Conservation (phyloP, 2,329 filamentous ascomycete genomes). For the Capronia epimyces region DNA sequence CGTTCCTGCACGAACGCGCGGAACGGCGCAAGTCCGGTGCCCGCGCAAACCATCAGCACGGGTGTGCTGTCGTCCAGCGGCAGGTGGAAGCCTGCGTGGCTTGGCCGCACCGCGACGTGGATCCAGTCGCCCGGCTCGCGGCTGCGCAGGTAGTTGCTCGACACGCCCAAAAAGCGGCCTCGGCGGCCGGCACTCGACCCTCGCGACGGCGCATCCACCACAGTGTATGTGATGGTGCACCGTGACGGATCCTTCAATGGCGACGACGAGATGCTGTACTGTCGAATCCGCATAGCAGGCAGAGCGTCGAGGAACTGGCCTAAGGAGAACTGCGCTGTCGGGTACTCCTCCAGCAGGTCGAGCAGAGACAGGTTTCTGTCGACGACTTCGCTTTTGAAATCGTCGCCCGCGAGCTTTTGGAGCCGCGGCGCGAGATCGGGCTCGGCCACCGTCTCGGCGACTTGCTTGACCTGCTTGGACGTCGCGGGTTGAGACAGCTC, state of each 20-base stretch:
- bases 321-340: slow-evolving; percentile 56
- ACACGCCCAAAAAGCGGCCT: slow-evolving; percentile 55
- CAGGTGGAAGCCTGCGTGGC: slow-evolving; percentile 36
- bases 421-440: slow-evolving; percentile 35
- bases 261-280: slow-evolving; percentile 74
- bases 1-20: slow-evolving; percentile 60
- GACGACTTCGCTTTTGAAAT: slow-evolving; percentile 36
- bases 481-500: slow-evolving; percentile 69
- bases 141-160: slow-evolving; percentile 66
- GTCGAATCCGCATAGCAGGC: slow-evolving; percentile 67
- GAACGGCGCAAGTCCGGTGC: slow-evolving; percentile 57
- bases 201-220: slow-evolving; percentile 55
- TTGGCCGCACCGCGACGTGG: slow-evolving; percentile 36
- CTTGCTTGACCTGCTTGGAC: slow-evolving; percentile 45
- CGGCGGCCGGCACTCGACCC: slow-evolving; percentile 15
- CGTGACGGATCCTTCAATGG: slow-evolving; percentile 54
- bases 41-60: slow-evolving; percentile 39
- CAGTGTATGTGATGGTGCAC: slow-evolving; percentile 62
- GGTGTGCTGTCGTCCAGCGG: slow-evolving; percentile 34
- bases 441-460: too few relatives aligned
- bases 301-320: slow-evolving; percentile 64
- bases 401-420: slow-evolving; percentile 1
- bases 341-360: slow-evolving; percentile 62
- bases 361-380: slow-evolving; percentile 41
- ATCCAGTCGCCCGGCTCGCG: slow-evolving; percentile 33